Conservation (phyloP, 2,329 filamentous ascomycete genomes). For the Fusarium continuum region DNA sequence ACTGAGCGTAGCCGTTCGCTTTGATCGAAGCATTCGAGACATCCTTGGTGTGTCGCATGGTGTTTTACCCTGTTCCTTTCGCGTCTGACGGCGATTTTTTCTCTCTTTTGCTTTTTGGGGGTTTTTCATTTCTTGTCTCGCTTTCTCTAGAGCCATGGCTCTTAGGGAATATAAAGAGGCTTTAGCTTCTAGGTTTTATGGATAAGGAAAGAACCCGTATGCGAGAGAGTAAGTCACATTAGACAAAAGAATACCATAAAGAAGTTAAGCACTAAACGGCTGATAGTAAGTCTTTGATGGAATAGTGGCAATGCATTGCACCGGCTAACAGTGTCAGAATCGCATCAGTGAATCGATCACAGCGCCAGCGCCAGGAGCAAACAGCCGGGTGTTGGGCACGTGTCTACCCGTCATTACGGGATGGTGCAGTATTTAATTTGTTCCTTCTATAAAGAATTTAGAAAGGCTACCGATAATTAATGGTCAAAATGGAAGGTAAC, state of each 20-base stretch:
- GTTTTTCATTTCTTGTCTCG: not conserved
- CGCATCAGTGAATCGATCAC: not conserved
- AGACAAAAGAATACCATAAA: not conserved
- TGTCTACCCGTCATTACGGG: not conserved
- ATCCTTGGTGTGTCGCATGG: not conserved
- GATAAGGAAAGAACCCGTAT: not conserved
- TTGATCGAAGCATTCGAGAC: not conserved
- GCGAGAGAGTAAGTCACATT: not conserved
- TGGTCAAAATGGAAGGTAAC: too few species aligned
- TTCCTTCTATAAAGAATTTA: too few species aligned
- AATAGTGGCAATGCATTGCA: not conserved
- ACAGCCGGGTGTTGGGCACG: not conserved
- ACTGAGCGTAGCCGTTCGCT: not conserved
- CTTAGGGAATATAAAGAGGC: not conserved
- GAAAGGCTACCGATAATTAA: too few species aligned
- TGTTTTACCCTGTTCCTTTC: not conserved
- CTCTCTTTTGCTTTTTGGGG: not conserved
- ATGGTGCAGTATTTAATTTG: not conserved
- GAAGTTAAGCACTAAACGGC: not conserved
- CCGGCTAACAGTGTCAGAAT: not conserved
- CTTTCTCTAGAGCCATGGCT: not conserved
- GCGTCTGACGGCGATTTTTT: not conserved
- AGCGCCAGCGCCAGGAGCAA: too few species aligned
- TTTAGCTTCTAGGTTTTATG: not conserved
- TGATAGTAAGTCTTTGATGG: not conserved